Percentiles rank a stretch among this genome's conserved stretches.
phyloP scores from a whole-genome alignment of 345 rosid species.

The Gossypium thurberi region DNA sequence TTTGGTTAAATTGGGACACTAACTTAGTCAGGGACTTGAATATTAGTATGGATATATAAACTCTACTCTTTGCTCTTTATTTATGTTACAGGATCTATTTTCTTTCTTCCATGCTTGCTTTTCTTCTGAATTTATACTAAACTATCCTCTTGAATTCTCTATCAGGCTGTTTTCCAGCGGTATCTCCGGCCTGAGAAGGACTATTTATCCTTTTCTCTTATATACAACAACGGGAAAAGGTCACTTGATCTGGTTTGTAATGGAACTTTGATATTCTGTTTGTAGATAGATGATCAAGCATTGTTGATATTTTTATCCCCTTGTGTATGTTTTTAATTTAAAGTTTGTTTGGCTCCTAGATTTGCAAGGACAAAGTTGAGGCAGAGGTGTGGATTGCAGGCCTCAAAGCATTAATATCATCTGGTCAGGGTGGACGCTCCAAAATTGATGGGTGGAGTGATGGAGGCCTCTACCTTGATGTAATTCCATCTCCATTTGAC shows the following conservation, averaged over 20 bases:
- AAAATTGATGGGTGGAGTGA: constrained; percentile 96
- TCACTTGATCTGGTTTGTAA: constrained; percentile 93
- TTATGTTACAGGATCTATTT: constrained; percentile 9
- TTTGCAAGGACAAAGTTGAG: constrained; percentile 93
- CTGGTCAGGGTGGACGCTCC: constrained; percentile 83
- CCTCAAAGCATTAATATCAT: constrained; percentile 60
- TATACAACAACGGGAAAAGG: constrained; percentile 76
- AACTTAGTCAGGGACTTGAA: neutral
- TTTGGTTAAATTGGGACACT: neutral
- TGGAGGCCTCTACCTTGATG: constrained; percentile 79
- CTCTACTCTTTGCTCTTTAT: neutral
- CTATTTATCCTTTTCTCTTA: constrained; percentile 82
- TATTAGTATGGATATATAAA: neutral
- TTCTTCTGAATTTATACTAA: constrained; percentile 11
- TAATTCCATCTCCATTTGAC: constrained; percentile 29
- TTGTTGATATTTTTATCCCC: neutral
- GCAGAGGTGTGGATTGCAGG: constrained; percentile 94
- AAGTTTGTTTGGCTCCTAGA: constrained; percentile 34
- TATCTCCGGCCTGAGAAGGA: constrained; percentile 82
- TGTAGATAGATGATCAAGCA: neutral
- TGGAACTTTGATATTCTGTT: constrained; percentile 14
- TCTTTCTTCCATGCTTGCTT: neutral
- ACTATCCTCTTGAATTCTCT: constrained; percentile 16
- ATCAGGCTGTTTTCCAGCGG: constrained; percentile 85
- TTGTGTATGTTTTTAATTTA: constrained; percentile 15